Evolutionary conservation across 2,329 filamentous ascomycete genomes (phyloP), one percentile per base, ranked within the genome.

Genomic region (Tolypocladium album): DNA sequence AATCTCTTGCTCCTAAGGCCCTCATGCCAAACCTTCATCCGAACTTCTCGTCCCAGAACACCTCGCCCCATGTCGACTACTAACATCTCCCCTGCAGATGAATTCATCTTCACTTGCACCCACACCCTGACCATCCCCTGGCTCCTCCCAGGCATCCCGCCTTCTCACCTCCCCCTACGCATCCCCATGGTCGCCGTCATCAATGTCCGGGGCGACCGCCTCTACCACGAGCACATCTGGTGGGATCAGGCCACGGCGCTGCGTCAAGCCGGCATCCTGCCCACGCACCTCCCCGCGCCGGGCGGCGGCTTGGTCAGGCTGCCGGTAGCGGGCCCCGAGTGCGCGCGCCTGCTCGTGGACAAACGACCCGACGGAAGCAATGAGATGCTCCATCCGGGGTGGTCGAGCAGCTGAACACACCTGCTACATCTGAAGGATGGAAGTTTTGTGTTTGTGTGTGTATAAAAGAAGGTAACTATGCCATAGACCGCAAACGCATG

Each of bases 171-270:
- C 59, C 70, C 73, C 11, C 75, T 87, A 13, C 74, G 80, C 53
- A 76, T 88, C 40, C 81, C 85, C 0, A 78, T 87, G 58, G 83
- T 83, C 4, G 79, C 79, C 9, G 76, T 88, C n/a, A 82, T 88
- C 9, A 83, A 83, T 45, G 75, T 88, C 61, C 77, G 84, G 1
- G 86, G 85, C 2, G 84, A 86, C 59, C 76, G 81, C 5, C 69
- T 88, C 3, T 84, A 80, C 63, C 82, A 87, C 61, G 86, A 88
- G 68, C 84, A 87, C 63, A 84, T 88, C 24, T 77, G 80, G 38
- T 88, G 86, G 85, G 85, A 88, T 61, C 84, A 88, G 67, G 82
- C 77, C 0, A 86, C 82, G 0, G 82, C 82, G 24, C 69, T 88
- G 34, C 72, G 79, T 27, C 84, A 86, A 66, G 66, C 82, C 13